A percentile compares a stretch with the other conserved stretches of the same genome.
These are phyloP conservation scores for Phytophthora podocarpi DNA, from an alignment of 352 stramenopile genomes.

Conservation along the genomic window DNA sequence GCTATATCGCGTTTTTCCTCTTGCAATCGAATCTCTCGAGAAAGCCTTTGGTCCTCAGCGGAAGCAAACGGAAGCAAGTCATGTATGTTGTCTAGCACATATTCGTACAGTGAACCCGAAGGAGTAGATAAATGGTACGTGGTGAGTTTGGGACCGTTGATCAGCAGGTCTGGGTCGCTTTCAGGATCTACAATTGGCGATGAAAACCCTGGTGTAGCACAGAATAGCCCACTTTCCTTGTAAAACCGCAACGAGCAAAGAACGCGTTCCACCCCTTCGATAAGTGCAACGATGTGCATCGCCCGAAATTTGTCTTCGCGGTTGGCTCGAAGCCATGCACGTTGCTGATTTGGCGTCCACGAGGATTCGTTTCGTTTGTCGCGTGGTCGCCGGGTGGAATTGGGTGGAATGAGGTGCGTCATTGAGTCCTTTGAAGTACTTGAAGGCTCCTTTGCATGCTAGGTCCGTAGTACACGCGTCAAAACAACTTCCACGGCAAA, in stretches of 20 bases:
- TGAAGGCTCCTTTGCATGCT: slow-evolving; percentile 10
- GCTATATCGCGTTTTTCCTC: slow-evolving; percentile 45
- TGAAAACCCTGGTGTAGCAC: slow-evolving; percentile 63
- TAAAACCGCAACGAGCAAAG: slow-evolving; percentile 62
- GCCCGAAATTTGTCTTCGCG: slow-evolving; percentile 58
- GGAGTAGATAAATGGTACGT: slow-evolving; percentile 44
- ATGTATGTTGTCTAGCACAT: slow-evolving; percentile 62
- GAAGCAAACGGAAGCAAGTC: slow-evolving; percentile 53
- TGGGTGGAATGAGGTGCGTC: slow-evolving; percentile 29
- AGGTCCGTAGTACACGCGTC: neutral
- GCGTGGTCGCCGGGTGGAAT: slow-evolving; percentile 25
- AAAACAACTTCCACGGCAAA: neutral
- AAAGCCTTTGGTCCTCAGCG: slow-evolving; percentile 39
- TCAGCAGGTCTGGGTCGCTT: slow-evolving; percentile 35
- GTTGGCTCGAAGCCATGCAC: slow-evolving; percentile 42
- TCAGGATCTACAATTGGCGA: slow-evolving; percentile 34
- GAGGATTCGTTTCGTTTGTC: slow-evolving; percentile 19
- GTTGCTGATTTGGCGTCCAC: slow-evolving; percentile 42
- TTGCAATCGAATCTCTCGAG: slow-evolving; percentile 48
- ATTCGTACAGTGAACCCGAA: slow-evolving; percentile 56
- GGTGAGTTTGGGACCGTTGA: slow-evolving; percentile 49
- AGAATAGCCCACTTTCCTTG: slow-evolving; percentile 54
- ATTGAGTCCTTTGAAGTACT: slow-evolving; percentile 14
- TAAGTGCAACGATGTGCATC: slow-evolving; percentile 67
- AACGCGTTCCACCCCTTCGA: slow-evolving; percentile 44